Conservation (phyloP, 768 basidiomycete species). For the Sarcodon sp. region DNA sequence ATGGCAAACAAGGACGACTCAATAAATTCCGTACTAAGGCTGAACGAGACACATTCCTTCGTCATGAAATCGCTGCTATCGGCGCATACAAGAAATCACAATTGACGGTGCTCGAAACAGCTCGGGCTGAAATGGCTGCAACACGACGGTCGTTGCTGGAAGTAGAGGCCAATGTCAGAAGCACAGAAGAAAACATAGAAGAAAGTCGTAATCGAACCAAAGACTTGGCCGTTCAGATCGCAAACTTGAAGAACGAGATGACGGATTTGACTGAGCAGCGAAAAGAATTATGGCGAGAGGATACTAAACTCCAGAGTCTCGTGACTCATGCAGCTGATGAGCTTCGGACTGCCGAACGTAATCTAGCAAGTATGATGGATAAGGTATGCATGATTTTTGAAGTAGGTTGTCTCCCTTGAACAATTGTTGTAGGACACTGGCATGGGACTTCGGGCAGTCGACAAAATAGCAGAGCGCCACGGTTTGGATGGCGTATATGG, state of each 20-base stretch:
- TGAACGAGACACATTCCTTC: slow-evolving; percentile 76
- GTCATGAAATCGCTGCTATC: slow-evolving; percentile 66
- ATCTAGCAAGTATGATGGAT: slow-evolving; percentile 87
- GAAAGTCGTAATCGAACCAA: slow-evolving; percentile 46
- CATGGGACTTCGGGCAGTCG: slow-evolving; percentile 75
- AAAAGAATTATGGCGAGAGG: slow-evolving; percentile 93
- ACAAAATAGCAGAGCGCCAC: slow-evolving; percentile 68
- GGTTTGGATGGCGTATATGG: slow-evolving; percentile 81
- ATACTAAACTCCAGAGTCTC: slow-evolving; percentile 73
- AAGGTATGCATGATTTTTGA: slow-evolving; percentile 38
- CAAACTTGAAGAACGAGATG: slow-evolving; percentile 51
- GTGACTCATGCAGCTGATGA: slow-evolving; percentile 72
- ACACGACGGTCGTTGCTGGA: slow-evolving; percentile 36
- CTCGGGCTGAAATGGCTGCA: slow-evolving; percentile 35
- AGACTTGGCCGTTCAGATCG: slow-evolving; percentile 49
- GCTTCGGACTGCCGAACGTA: slow-evolving; percentile 67
- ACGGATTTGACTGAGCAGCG: slow-evolving; percentile 62
- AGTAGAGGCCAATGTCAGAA: slow-evolving; percentile 45
- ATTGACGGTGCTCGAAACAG: slow-evolving; percentile 36
- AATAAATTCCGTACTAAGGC: slow-evolving; percentile 73
- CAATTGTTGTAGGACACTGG: slow-evolving; percentile 66
- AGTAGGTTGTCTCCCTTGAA: slow-evolving; percentile 4
- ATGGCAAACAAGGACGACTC: slow-evolving; percentile 83
- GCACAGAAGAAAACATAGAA: slow-evolving; percentile 45
- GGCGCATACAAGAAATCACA: slow-evolving; percentile 48